Evolutionary conservation across 140 eudicot genomes (phyloP).

Genomic region (Senecio squalidus): DNA sequence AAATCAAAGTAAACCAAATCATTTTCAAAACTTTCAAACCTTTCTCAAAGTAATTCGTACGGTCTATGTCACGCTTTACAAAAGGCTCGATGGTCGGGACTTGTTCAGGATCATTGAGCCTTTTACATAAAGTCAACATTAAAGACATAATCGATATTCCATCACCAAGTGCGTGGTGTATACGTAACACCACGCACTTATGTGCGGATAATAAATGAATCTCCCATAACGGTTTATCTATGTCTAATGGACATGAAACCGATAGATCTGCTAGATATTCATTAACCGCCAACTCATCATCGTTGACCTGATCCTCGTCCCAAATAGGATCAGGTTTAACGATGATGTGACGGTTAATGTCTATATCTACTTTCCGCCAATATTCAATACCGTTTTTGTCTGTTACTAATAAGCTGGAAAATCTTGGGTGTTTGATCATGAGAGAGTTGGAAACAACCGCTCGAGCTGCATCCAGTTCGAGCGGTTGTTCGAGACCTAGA

Average conservation of each 20-base stretch:
- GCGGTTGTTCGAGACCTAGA: conserved; percentile 36
- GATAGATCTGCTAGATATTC: conserved; percentile 61
- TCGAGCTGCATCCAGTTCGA: conserved; percentile 26
- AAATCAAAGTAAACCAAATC: conserved; percentile 49
- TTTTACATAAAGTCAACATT: conserved; percentile 45
- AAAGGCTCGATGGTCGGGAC: conserved; percentile 22
- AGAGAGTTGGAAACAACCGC: conserved; percentile 36
- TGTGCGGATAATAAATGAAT: conserved; percentile 52
- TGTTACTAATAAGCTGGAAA: conserved; percentile 53
- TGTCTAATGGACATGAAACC: conserved; percentile 56
- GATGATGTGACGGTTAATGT: conserved; percentile 55
- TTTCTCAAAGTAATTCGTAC: conserved; percentile 10
- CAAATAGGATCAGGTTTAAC: conserved; percentile 19
- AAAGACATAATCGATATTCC: conserved; percentile 69
- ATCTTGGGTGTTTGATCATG: conserved; percentile 60
- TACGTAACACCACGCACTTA: conserved; percentile 49
- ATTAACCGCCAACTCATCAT: conserved; percentile 46
- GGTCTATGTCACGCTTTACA: neutral
- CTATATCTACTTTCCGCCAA: conserved; percentile 47
- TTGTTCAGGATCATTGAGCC: conserved; percentile 31
- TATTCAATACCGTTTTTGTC: conserved; percentile 43
- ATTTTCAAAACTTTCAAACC: conserved; percentile 26
- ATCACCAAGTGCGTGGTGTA: conserved; percentile 89
- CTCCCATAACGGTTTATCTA: conserved; percentile 83
- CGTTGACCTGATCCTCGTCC: neutral